Base-by-base conservation (phyloP, 331 rosid species). In the Malus hybrid region DNA sequence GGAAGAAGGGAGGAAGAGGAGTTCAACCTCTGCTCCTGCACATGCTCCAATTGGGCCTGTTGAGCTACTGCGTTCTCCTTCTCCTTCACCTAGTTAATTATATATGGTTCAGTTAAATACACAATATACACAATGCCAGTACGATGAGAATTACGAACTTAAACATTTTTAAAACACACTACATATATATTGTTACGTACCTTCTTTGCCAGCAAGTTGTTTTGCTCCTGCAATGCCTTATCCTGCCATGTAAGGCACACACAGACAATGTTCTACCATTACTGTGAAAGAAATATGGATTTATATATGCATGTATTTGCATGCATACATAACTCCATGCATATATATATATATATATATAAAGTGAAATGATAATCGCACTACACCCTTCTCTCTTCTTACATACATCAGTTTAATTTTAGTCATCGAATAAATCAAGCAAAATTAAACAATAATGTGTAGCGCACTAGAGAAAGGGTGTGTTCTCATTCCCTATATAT, bases 211-310 rank as follows among this genome's bases (percentile, higher is more conserved):
- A 93, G 90, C 68, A 73, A 9, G 65, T 86, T 91, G 82, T 93
- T 91, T 66, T 87, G 93, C 77, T 90, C 97, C 70, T 83, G 91
- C 54, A 93, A 86, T 48, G 87, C 85, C 85, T 87, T 93, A 64
- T 87, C 96, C 97, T 91, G 81, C 70, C 44, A 79, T 50, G 65
- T 6, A 29, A 27, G 15, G 16, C 22, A 2, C 34, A 28, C 19
- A 33, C 56, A 61, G 28, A 20, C 22, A 64, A 8, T 19, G 9
- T 11, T 14, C 67, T 19, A 62, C 39, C 34, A 36, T 31, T 18
- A 24, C 11, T 8, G 42, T 31, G 65, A 24, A 18, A 29, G 50
- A 34, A 27, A 10, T 6, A 62, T 15, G n/a, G 13, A 6, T 27
- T 20, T 62, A 62, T 28, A 29, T 28, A 13, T 28, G 27, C 6